Conservation (phyloP, 129 eudicot species). For the Oenanthe sinensis region DNA sequence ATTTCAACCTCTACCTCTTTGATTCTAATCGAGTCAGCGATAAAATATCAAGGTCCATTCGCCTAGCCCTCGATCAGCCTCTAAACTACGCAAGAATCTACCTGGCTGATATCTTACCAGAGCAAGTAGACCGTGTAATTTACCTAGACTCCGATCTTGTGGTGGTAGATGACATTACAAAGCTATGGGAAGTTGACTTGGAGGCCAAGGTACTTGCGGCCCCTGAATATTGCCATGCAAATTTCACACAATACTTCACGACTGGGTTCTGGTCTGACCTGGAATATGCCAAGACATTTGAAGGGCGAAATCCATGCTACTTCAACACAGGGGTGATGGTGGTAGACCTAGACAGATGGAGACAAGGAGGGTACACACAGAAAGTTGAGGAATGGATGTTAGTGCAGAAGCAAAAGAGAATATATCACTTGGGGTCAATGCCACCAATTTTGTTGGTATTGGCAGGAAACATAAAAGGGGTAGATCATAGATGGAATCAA, state of each 20-base stretch:
- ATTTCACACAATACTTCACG: conserved; percentile 3
- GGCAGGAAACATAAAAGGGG: neutral
- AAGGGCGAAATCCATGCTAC: neutral
- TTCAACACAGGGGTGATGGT: conserved; percentile 4
- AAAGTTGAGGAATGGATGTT: neutral
- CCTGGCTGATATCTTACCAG: neutral
- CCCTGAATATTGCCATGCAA: conserved; percentile 2
- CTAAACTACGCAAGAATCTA: conserved; percentile 2
- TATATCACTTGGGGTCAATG: neutral
- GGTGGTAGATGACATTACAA: neutral
- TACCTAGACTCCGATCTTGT: conserved; percentile 1
- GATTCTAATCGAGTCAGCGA: neutral
- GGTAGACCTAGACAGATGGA: neutral
- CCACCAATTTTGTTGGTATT: neutral
- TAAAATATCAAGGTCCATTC: neutral
- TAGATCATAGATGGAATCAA: conserved; percentile 3
- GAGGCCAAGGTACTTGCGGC: neutral
- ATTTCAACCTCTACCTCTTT: neutral
- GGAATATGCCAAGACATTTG: neutral
- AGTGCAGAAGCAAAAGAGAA: neutral
- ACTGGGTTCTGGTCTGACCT: neutral
- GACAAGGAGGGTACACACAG: neutral
- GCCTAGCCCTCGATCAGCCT: neutral
- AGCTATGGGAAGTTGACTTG: neutral
- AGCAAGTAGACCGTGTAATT: neutral